Evolutionary conservation across 2,329 filamentous ascomycete genomes (phyloP), one percentile per base, ranked within the genome.

Genomic region (Penicillium digitatum): DNA sequence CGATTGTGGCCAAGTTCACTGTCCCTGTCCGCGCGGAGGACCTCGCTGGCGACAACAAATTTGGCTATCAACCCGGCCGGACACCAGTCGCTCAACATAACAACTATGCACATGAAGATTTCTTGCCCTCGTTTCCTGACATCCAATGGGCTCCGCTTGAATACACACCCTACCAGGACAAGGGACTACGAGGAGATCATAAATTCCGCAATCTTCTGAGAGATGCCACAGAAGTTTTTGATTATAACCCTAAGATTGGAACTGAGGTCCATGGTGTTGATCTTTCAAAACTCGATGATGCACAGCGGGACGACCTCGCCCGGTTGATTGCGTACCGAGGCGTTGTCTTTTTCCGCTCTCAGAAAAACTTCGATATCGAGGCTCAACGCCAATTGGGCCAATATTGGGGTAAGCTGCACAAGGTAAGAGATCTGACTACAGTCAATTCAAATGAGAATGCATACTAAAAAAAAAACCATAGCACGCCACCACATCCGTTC

Each of bases 331-430:
- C 81, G 3, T 76, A 75, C 26, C 73, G 82, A 40, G 81, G 82
- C 3, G 81, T 84, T 0, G 81, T 84, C 1, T 82, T 84, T 68
- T 82, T 84, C 73, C 75, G 81, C 14, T 71, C 78, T 45, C 82
- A 84, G 65, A 74, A 79, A 52, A 78, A 81, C 59, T 76, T 83
- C 26, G 75, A 76, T 57, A 77, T 83, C 44, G 75, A 82, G n/a
- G 72, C 75, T 20, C 81, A 83, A 63, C 71, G 80, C 10, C 73
- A 78, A 52, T 71, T 84, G 3, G 80, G 80, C 8, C 65, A 71
- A 37, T 79, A 83, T 65, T 82, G 81, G 61, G 81, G 81, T 6
- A 75, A 69, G 12, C 67, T 83, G 0, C 81, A 82, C 66, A 81
- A 77, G 67, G 69, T 68, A 52, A n/a, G 58, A 37, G 9, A 38